Conservation (phyloP, 2,329 filamentous ascomycete species). For the Fusarium sp. region DNA sequence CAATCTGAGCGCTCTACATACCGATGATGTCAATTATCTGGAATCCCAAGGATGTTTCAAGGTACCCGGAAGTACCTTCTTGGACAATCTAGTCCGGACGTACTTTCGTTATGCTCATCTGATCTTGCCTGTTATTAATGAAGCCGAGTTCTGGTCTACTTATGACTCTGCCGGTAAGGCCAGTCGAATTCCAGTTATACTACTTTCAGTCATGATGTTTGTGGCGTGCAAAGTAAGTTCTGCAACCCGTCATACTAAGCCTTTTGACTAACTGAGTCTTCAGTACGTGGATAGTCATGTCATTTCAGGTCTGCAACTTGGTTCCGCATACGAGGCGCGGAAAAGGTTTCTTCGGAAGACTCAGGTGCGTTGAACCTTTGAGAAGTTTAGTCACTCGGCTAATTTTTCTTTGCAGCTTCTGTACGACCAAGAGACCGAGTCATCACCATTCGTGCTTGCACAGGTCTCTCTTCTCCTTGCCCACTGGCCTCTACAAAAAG, state of each 20-base stretch:
- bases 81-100: background rate
- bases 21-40: background rate
- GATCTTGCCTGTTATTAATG: background rate
- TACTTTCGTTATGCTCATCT: conserved; percentile 6
- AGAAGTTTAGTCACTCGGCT: too few relatives aligned
- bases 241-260: background rate
- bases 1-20: background rate
- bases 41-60: background rate
- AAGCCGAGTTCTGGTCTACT: conserved; percentile 3
- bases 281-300: background rate
- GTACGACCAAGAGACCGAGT: background rate
- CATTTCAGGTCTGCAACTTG: background rate
- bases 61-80: background rate
- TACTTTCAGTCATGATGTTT: background rate
- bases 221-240: background rate
- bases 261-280: background rate
- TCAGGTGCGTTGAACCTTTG: background rate
- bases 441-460: background rate
- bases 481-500: background rate
- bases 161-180: background rate
- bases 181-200: background rate
- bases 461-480: background rate
- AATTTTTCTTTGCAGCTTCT: background rate
- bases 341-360: background rate
- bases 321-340: background rate